Conservation (phyloP, 164 flowering plant species). For the Sedum album region DNA sequence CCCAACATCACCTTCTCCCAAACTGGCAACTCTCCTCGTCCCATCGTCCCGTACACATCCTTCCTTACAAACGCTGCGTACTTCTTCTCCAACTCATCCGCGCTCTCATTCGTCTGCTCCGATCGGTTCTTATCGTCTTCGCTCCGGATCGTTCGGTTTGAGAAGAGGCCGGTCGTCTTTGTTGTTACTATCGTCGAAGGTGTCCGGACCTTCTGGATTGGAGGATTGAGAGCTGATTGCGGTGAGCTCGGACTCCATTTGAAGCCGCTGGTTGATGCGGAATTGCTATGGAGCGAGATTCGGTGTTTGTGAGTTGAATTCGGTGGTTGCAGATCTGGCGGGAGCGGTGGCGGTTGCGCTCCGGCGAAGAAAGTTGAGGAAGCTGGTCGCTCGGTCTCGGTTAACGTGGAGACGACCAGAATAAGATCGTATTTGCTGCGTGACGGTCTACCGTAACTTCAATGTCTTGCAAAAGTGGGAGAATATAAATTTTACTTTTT, state of each 20-base stretch:
- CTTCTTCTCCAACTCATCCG: conserved; percentile 68
- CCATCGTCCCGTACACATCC: conserved; percentile 90
- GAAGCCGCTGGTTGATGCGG: conserved; percentile 7
- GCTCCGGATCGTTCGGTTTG: conserved; percentile 14
- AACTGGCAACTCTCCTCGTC: conserved; percentile 59
- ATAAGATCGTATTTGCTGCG: not conserved
- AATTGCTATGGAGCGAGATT: not conserved
- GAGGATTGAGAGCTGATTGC: conserved; percentile 17
- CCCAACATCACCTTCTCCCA: conserved; percentile 57
- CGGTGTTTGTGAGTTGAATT: not conserved
- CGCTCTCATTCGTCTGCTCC: not conserved
- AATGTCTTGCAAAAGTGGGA: too few relatives aligned
- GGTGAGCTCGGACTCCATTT: conserved; percentile 49
- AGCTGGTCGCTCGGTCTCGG: not conserved
- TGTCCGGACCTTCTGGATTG: conserved; percentile 4
- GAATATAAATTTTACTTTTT: too few relatives aligned
- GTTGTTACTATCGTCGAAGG: not conserved
- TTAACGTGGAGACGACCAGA: not conserved
- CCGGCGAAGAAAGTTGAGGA: not conserved
- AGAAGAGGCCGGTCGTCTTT: conserved; percentile 63
- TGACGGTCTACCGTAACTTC: not conserved
- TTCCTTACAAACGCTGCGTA: conserved; percentile 67
- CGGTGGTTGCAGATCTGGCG: not conserved
- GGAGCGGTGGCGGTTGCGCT: not conserved
- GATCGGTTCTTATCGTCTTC: not conserved